These are phyloP conservation scores for Sporisorium scitamineum DNA, from an alignment of 1,284 basidiomycete species.

Conservation along the genomic window DNA sequence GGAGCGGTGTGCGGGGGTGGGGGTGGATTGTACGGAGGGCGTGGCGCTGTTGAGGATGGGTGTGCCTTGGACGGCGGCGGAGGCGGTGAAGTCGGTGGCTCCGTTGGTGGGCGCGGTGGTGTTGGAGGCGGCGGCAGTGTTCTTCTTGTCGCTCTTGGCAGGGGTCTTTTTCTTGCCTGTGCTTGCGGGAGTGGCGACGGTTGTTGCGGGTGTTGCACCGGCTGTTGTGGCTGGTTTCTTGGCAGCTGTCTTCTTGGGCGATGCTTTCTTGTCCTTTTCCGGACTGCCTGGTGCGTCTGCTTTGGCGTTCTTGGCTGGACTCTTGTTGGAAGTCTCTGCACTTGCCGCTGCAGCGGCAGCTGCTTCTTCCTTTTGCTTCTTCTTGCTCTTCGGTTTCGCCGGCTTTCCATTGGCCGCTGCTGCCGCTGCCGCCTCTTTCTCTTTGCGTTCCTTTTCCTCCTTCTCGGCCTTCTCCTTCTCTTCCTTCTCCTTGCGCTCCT, in stretches of 20 bases:
- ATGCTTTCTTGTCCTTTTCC: constrained; percentile 44
- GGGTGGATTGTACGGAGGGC: constrained; percentile 41
- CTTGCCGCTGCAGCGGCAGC: constrained; percentile 37
- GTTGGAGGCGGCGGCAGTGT: neutral
- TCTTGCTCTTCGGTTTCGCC: constrained; percentile 52
- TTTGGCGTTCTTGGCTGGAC: constrained; percentile 23
- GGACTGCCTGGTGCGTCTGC: constrained; percentile 32
- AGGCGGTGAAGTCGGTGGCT: neutral
- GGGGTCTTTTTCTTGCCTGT: constrained; percentile 48
- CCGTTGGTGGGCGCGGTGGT: neutral
- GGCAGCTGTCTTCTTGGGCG: constrained; percentile 45
- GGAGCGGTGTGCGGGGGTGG: constrained; percentile 43
- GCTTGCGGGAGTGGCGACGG: constrained; percentile 13
- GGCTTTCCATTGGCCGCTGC: constrained; percentile 17
- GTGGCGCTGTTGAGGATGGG: constrained; percentile 46
- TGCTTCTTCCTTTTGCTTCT: constrained; percentile 53
- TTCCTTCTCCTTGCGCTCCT: constrained; percentile 47
- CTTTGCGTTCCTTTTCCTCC: constrained; percentile 51
- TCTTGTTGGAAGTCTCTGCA: constrained; percentile 24
- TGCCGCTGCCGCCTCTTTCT: constrained; percentile 44
- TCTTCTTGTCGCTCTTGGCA: constrained; percentile 43
- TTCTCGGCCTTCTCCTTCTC: constrained; percentile 60
- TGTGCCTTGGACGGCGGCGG: constrained; percentile 21
- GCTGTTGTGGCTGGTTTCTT: constrained; percentile 37
- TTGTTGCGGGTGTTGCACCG: constrained; percentile 12